phyloP scores from a whole-genome alignment of 768 basidiomycete species.

The Phylloporus sp. region DNA sequence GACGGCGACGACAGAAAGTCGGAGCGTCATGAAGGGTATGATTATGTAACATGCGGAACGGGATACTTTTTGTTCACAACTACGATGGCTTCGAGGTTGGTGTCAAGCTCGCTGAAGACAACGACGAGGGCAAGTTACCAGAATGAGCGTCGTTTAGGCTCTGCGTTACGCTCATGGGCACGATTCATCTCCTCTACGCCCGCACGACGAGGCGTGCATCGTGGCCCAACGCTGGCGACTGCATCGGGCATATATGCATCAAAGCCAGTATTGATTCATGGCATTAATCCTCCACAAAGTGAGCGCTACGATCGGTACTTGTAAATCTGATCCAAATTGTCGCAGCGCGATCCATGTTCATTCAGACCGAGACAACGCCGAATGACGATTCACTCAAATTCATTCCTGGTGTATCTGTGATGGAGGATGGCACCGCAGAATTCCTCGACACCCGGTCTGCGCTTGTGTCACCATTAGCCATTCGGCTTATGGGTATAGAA shows the following conservation, averaged over 20 bases:
- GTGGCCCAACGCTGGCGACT: conserved; percentile 33
- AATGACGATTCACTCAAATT: conserved; percentile 98
- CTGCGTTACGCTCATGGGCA: conserved; percentile 17
- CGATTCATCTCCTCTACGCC: conserved; percentile 25
- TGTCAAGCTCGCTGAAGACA: conserved; percentile 15
- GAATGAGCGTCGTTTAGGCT: conserved; percentile 5
- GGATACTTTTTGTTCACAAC: conserved; percentile 1
- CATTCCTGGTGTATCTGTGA: conserved; percentile 88
- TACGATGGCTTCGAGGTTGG: conserved; percentile 18
- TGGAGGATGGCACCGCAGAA: conserved; percentile 87
- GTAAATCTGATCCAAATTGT: background rate
- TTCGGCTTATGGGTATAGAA: conserved; percentile 90
- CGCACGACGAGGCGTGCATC: conserved; percentile 21
- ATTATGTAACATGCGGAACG: conserved; percentile 20
- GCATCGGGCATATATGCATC: conserved; percentile 26
- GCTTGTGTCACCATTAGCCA: conserved; percentile 89
- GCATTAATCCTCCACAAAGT: conserved; percentile 33
- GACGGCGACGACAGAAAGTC: conserved; percentile 4
- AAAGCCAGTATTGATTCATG: background rate
- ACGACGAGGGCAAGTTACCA: background rate
- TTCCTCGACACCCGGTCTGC: conserved; percentile 89
- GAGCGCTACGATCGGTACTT: conserved; percentile 6
- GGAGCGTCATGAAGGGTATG: background rate
- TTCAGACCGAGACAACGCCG: conserved; percentile 96
- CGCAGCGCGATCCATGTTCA: conserved; percentile 88